Evolutionary conservation across 1,284 basidiomycete species (phyloP).

Genomic region (Cutaneotrichosporon sp.): DNA sequence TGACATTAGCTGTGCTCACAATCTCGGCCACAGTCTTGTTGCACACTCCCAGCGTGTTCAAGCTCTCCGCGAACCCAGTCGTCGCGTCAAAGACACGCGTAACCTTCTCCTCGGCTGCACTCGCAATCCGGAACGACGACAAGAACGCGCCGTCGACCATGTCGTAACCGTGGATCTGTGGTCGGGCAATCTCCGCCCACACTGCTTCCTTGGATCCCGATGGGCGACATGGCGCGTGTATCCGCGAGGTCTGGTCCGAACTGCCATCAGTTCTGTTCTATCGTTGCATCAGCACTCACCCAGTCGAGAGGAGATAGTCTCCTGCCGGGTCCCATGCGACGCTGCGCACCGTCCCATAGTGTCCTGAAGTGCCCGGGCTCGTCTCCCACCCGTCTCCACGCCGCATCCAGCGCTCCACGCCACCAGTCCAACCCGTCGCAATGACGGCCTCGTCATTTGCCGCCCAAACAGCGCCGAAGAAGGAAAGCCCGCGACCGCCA

Average conservation of each 20-base stretch:
- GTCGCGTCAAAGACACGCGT: slow-evolving; percentile 87
- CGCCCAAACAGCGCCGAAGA: slow-evolving; percentile 81
- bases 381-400: slow-evolving; percentile 66
- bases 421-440: slow-evolving; percentile 88
- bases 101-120: slow-evolving; percentile 90
- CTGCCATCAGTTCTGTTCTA: slow-evolving; percentile 52
- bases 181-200: slow-evolving; percentile 86
- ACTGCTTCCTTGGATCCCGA: slow-evolving; percentile 28
- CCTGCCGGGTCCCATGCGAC: slow-evolving; percentile 80
- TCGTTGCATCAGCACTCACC: slow-evolving; percentile 58
- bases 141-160: slow-evolving; percentile 77
- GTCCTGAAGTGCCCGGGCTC: slow-evolving; percentile 73
- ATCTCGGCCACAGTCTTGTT: slow-evolving; percentile 16
- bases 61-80: slow-evolving; percentile 66
- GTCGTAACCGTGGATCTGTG: slow-evolving; percentile 94
- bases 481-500: slow-evolving; percentile 81
- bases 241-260: slow-evolving; percentile 81
- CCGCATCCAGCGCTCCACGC: slow-evolving; percentile 75
- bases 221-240: slow-evolving; percentile 63
- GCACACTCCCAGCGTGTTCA: slow-evolving; percentile 55
- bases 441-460: slow-evolving; percentile 59
- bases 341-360: slow-evolving; percentile 72
- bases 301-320: slow-evolving; percentile 76
- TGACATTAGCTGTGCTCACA: slow-evolving; percentile 8
- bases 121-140: slow-evolving; percentile 71